Percentiles rank a stretch among this genome's conserved stretches.
phyloP scores from a whole-genome alignment of 495 filamentous ascomycete species.

The Niebla homalea region DNA sequence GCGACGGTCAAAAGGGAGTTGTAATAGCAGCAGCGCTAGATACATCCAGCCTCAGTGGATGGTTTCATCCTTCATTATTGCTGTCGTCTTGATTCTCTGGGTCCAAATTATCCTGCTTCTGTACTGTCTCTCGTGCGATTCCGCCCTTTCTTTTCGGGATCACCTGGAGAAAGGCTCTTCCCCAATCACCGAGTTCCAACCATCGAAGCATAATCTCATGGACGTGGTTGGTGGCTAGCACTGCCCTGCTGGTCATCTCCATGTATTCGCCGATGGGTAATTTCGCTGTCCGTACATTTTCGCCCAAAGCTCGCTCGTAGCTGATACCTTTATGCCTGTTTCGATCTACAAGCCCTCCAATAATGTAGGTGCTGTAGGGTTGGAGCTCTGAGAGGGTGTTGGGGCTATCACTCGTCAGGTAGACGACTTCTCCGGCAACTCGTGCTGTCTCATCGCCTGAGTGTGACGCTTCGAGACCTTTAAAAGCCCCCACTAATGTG shows the following conservation, averaged over 20 bases:
- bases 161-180: conserved; percentile 68
- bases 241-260: conserved; percentile 67
- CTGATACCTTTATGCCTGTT: conserved; percentile 92
- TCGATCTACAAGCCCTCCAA: conserved; percentile 88
- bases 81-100: too few species aligned
- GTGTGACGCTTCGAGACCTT: conserved; percentile 26
- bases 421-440: conserved; percentile 51
- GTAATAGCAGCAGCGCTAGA: neutral
- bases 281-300: conserved; percentile 73
- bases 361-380: conserved; percentile 78
- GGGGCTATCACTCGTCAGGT: conserved; percentile 76
- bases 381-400: conserved; percentile 67
- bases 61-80: too few species aligned
- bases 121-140: conserved; percentile 27
- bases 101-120: too few species aligned
- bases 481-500: conserved; percentile 40
- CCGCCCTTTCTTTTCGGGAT: conserved; percentile 80
- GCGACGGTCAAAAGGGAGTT: too few species aligned
- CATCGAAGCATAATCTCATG: conserved; percentile 91
- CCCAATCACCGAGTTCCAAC: conserved; percentile 83
- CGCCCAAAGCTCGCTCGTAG: conserved; percentile 62
- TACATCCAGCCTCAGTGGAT: neutral
- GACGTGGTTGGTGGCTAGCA: conserved; percentile 89
- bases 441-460: conserved; percentile 13
- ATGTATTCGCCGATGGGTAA: conserved; percentile 88